Percentiles rank a stretch among this genome's conserved stretches.
Evolutionary conservation across 805 yeast genomes (phyloP).

Genomic region (Ogataea sp.): DNA sequence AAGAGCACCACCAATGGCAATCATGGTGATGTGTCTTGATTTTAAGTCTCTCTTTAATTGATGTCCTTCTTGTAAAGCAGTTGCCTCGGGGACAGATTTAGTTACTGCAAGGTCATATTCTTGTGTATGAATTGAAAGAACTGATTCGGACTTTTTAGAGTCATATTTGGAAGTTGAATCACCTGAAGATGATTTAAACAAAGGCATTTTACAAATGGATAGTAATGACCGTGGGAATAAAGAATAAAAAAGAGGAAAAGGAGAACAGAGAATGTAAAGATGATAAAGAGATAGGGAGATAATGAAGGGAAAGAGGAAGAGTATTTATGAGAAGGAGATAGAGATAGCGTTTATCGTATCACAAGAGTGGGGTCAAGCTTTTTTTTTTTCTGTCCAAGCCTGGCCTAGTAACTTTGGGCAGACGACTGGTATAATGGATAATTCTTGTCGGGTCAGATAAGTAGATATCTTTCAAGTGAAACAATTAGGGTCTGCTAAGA

Average conservation of each 20-base stretch:
- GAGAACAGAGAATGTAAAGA: too few relatives aligned
- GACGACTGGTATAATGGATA: too few relatives aligned
- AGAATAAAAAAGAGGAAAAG: neutral
- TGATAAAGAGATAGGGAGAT: neutral
- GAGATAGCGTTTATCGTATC: too few relatives aligned
- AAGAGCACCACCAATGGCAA: conserved; percentile 75
- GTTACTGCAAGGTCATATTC: conserved; percentile 40
- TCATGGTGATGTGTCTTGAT: conserved; percentile 48
- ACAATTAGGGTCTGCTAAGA: too few relatives aligned
- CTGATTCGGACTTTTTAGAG: conserved; percentile 4
- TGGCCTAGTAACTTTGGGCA: too few relatives aligned
- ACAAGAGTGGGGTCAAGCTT: too few relatives aligned
- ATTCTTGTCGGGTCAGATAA: too few relatives aligned
- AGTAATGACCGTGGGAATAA: neutral
- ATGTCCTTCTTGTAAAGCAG: conserved; percentile 29
- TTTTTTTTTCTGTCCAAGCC: too few relatives aligned
- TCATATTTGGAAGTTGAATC: neutral
- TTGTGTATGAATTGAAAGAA: conserved; percentile 26
- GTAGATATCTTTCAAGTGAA: too few relatives aligned
- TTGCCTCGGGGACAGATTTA: conserved; percentile 35
- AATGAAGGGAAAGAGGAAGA: neutral
- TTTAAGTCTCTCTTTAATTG: conserved; percentile 36
- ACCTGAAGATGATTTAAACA: neutral
- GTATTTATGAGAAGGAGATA: too few relatives aligned
- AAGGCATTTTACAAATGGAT: neutral